Base-by-base conservation (phyloP, 2,329 filamentous ascomycete genomes). In the Ophiocordyceps camponoti-floridani region DNA sequence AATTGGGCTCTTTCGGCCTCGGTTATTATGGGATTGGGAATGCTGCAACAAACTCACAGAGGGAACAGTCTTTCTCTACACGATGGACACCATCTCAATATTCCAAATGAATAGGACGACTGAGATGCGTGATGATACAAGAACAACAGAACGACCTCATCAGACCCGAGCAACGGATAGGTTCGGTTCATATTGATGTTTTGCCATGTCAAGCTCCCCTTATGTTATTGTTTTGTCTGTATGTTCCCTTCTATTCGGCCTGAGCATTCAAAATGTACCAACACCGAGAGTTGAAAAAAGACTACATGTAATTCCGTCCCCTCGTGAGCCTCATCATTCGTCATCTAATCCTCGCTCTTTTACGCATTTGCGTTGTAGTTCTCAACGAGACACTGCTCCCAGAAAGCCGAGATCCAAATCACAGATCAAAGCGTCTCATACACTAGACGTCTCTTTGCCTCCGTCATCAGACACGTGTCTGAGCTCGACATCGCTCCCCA, bases 401-500 rank as follows among this genome's bases (percentile, higher is more conserved):
- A 35, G 31, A 35, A 3, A 2, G 4, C 31, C 5, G 2, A 3
- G 2, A 5, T 23, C 11, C 4, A 10, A 12, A 12, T 30, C 28
- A 12, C 12, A 30, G 28, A 12, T 9, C 9, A 30, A 30, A 30
- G 3, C 28, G 28, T 30, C 28, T 30, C 31, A 58, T 14, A 53
- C 19, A 43, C 53, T 54, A 3, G 47, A 18, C 8, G 55, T 55
- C 26, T 48, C 50, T 47, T 59, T 58, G 10, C 47, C 49, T 9
- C 51, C 48, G 4, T 45, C 47, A 27, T 56, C 54, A 4, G 50
- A 47, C 48, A 60, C 53, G 8, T 53, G 46, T 28, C 56, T 48
- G 46, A 62, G 47, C 48, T 62, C 58, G 27, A 62, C 56, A 43
- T 62, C 58, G 18, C 60, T 62, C 12, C 51, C 51, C 35, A 51